Conservation (phyloP, 1,139 yeast species). For the Williopsis jadinii region DNA sequence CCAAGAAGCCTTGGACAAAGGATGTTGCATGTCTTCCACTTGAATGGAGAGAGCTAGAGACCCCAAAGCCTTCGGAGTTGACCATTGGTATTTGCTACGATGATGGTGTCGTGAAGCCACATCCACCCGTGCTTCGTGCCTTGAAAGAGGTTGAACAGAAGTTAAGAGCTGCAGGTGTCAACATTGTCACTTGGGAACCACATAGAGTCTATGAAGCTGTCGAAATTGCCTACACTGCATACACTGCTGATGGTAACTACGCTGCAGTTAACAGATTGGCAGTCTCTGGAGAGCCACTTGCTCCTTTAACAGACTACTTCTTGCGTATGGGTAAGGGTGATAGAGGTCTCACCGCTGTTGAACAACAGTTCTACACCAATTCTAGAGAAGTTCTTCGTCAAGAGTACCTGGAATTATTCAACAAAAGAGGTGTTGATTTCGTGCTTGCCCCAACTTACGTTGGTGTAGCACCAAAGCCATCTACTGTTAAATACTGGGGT, state of each 20-base stretch:
- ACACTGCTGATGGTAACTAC: slow-evolving; percentile 52
- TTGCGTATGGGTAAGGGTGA: slow-evolving; percentile 54
- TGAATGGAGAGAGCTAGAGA: slow-evolving; percentile 49
- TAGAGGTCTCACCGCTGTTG: slow-evolving; percentile 32
- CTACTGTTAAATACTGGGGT: slow-evolving; percentile 66
- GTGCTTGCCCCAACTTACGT: slow-evolving; percentile 62
- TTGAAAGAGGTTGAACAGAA: slow-evolving; percentile 33
- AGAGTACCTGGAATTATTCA: slow-evolving; percentile 44
- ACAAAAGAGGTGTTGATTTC: slow-evolving; percentile 55
- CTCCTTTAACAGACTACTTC: slow-evolving; percentile 53
- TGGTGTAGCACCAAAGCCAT: slow-evolving; percentile 67
- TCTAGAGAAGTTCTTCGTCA: slow-evolving; percentile 50
- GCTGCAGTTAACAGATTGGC: slow-evolving; percentile 43
- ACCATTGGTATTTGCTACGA: slow-evolving; percentile 38
- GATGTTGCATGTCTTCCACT: slow-evolving; percentile 46
- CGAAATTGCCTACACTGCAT: slow-evolving; percentile 37
- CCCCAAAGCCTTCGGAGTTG: slow-evolving; percentile 32
- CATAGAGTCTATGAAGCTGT: slow-evolving; percentile 42
- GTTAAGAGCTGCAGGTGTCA: slow-evolving; percentile 36
- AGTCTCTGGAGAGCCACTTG: slow-evolving; percentile 62
- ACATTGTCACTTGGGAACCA: slow-evolving; percentile 45
- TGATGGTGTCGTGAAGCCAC: slow-evolving; percentile 43
- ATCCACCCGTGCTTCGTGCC: slow-evolving; percentile 52
- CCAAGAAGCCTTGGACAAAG: slow-evolving; percentile 49
- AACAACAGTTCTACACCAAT: slow-evolving; percentile 41